Evolutionary conservation across 2,329 filamentous ascomycete species (phyloP), one percentile per base, ranked within the genome.

Genomic region (Endoconidiophora laricicola): DNA sequence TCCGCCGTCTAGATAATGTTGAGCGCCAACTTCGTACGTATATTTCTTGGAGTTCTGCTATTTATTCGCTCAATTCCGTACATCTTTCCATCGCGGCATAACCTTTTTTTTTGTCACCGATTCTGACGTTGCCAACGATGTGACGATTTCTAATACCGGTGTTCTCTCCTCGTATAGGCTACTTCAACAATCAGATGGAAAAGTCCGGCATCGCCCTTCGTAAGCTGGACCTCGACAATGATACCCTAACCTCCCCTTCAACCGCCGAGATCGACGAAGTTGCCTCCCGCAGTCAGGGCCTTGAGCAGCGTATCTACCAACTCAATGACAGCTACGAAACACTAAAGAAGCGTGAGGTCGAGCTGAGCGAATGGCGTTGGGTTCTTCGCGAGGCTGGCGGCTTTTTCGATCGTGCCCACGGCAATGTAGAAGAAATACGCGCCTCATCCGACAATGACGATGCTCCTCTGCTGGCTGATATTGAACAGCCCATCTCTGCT

Each of bases 301-400:
- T 98, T 51, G 91, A 98, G 68, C 85, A 93, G 69, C 79, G 91
- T 55, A 79, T 98, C 57, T 81, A 79, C 52, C 90, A 88, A 57
- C 70, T 98, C 55, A 96, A 96, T 64, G 91, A 96, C 63, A 96
- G 88, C 70, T 96, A 98, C 66, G 91, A 98, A 70, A 95, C 87
- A 14, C 69, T 98, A 64, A 96, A 96, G 77, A 95, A 91, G 71
- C 81, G 90, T 52, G 91, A 96, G 70, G 86, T 94, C 54, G 91
- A 98, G 65, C 73, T 98, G 59, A 94, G 85, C 9, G 91, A 98
- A 69, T 96, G 91, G 91, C 83, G 93, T 61, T 96, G 90, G 86
- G 93, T 98, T 47, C 69, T 98, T 53, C 81, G 86, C 56, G 91
- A 98, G 73, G 88, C 93, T 43, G 91, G 91, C 39, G 86, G 88